Conservation (phyloP, 805 yeast genomes). For the Dipodascus geniculatus region DNA sequence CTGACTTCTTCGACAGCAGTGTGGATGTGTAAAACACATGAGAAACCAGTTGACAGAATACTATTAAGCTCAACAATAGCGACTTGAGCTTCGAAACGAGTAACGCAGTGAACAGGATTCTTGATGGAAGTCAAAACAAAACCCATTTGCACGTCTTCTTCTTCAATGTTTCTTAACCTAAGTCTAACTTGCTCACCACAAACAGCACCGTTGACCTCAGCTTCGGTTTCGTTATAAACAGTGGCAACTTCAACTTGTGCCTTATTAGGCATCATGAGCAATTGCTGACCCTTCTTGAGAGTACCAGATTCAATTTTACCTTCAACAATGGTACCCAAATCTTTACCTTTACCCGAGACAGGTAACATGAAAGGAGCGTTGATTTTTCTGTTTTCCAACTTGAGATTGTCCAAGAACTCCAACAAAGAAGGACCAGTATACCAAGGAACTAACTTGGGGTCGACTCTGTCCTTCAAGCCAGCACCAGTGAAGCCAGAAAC, state of each 20-base stretch:
- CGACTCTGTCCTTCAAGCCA: conserved; percentile 80
- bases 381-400: conserved; percentile 70
- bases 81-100: conserved; percentile 87
- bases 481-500: conserved; percentile 98
- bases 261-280: conserved; percentile 90
- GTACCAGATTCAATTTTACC: conserved; percentile 98
- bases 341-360: conserved; percentile 87
- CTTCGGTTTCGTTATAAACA: conserved; percentile 90
- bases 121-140: conserved; percentile 78
- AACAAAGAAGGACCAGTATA: conserved; percentile 84
- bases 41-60: conserved; percentile 86
- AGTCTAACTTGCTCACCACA: conserved; percentile 97
- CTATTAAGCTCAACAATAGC: conserved; percentile 95
- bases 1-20: conserved; percentile 95
- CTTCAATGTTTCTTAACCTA: conserved; percentile 90
- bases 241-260: conserved; percentile 71
- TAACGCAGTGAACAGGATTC: conserved; percentile 84
- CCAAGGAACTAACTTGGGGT: conserved; percentile 73
- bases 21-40: conserved; percentile 98
- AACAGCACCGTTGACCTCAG: conserved; percentile 77
- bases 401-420: conserved; percentile 78
- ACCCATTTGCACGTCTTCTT: conserved; percentile 89
- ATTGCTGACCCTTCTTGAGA: conserved; percentile 61
- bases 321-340: conserved; percentile 93
- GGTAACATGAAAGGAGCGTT: conserved; percentile 98